Base-by-base conservation (phyloP, 176 grass and related monocot species). In the Oryza longistaminata region DNA sequence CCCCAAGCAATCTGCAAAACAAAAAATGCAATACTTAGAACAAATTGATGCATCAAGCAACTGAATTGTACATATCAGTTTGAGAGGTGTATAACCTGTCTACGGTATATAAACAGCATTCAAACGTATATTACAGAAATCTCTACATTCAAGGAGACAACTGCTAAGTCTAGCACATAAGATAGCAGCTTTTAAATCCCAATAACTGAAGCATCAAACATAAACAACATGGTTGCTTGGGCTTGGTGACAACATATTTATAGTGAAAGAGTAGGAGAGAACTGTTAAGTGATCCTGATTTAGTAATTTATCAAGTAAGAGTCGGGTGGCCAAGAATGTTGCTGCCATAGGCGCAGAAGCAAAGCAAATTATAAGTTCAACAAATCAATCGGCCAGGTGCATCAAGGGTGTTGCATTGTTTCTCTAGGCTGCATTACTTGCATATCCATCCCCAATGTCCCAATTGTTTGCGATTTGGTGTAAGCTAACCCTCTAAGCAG, bases 1-100 rank as follows among this genome's bases (percentile, higher is more conserved):
- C 74, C 90, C 92, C 82, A 97, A 91, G 87, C 94, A 97, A 92
- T 97, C 94, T 97, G 78, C 66, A 87, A 68, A 53, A 82, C 66
- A 21, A 55, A 60, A 60, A 66, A 29, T 4, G 49, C 61, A 83
- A 77, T 37, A 58, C 43, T 90, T 82, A 85, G 64, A 78, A n/a
- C 46, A 74, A 61, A 87, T 29, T 33, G 0, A 64, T 34, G 42
- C 42, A 78, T 9, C 12, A 77, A 85, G 26, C 27, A 39, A 62
- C 24, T 26, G 39, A 52, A 66, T 66, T 73, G 44, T 14, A 83
- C 43, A 68, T 44, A 62, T 62, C 58, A 62, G 58, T 62, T 62
- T 8, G 21, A 62, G 19, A 62, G 11, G 5, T 66, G 24, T 16
- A 42, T 66, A 78, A 49, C 62, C 25, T 44, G 42, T 48, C 13